Percentiles rank a stretch among this genome's conserved stretches.
Evolutionary conservation across 345 rosid genomes (phyloP).

Genomic region (Lepidium sativum): DNA sequence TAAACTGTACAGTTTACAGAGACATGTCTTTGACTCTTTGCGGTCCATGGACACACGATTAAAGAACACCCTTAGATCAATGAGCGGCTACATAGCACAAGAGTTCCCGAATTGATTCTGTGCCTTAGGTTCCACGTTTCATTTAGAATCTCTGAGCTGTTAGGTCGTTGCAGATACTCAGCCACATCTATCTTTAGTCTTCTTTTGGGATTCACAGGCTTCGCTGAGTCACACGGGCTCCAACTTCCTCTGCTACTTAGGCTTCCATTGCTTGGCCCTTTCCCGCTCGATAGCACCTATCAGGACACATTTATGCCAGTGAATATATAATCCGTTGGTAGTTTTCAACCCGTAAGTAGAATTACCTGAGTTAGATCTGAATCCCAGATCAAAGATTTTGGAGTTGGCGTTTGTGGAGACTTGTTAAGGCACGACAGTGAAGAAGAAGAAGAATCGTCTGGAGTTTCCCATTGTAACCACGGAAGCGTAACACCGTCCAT

Average conservation of each 20-base stretch:
- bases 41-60: background rate
- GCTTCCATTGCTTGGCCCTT: slow-evolving; percentile 33
- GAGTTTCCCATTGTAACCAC: slow-evolving; percentile 93
- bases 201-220: slow-evolving; percentile 20
- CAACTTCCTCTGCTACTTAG: slow-evolving; percentile 80
- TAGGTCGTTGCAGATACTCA: slow-evolving; percentile 48
- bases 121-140: slow-evolving; percentile 67
- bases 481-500: slow-evolving; percentile 91
- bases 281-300: slow-evolving; percentile 38
- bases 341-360: background rate
- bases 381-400: slow-evolving; percentile 30
- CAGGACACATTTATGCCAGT: background rate
- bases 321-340: background rate
- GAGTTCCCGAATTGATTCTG: slow-evolving; percentile 58
- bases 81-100: slow-evolving; percentile 47
- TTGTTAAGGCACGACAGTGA: slow-evolving; percentile 29
- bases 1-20: slow-evolving; percentile 12
- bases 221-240: slow-evolving; percentile 42
- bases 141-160: slow-evolving; percentile 41
- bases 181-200: slow-evolving; percentile 39
- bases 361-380: slow-evolving; percentile 28
- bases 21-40: background rate
- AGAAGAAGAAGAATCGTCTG: slow-evolving; percentile 48
- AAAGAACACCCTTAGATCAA: slow-evolving; percentile 5
- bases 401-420: slow-evolving; percentile 20